phyloP scores from a whole-genome alignment of 306 rosid species.

The Cicer bijugum region DNA sequence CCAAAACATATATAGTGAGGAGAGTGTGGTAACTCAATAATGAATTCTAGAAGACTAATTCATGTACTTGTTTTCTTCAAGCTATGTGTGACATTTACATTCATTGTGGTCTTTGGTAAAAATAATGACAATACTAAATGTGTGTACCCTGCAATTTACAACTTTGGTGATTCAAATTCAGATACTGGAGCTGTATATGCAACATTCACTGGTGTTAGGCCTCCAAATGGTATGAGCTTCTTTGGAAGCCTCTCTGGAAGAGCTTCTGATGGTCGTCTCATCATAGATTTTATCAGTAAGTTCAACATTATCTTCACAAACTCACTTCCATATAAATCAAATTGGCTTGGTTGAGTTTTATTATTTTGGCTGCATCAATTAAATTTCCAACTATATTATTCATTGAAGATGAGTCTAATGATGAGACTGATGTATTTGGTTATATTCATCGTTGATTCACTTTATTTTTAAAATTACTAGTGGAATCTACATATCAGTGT shows the following conservation, averaged over 20 bases:
- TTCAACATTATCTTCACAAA: neutral
- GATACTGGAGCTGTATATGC: constrained; percentile 84
- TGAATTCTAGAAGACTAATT: constrained; percentile 38
- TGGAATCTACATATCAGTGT: too few relatives aligned
- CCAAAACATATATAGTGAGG: too few relatives aligned
- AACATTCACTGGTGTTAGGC: constrained; percentile 47
- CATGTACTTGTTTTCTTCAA: constrained; percentile 32
- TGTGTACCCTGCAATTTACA: constrained; percentile 73
- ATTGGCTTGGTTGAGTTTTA: neutral
- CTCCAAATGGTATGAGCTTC: constrained; percentile 85
- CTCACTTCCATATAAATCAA: neutral
- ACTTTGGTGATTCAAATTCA: constrained; percentile 96
- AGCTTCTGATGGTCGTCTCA: constrained; percentile 78
- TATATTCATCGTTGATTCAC: neutral
- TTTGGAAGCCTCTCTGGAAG: constrained; percentile 81
- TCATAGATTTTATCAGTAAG: constrained; percentile 74
- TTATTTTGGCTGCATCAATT: neutral
- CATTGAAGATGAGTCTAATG: too few relatives aligned
- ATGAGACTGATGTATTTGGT: neutral
- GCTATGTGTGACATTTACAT: constrained; percentile 26
- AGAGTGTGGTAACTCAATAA: neutral
- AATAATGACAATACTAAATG: constrained; percentile 45
- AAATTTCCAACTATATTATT: neutral
- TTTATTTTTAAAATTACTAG: too few relatives aligned
- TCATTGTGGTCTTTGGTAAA: constrained; percentile 31